Evolutionary conservation across 2,329 filamentous ascomycete species (phyloP), one percentile per base, ranked within the genome.

Genomic region (Talaromyces sp.): DNA sequence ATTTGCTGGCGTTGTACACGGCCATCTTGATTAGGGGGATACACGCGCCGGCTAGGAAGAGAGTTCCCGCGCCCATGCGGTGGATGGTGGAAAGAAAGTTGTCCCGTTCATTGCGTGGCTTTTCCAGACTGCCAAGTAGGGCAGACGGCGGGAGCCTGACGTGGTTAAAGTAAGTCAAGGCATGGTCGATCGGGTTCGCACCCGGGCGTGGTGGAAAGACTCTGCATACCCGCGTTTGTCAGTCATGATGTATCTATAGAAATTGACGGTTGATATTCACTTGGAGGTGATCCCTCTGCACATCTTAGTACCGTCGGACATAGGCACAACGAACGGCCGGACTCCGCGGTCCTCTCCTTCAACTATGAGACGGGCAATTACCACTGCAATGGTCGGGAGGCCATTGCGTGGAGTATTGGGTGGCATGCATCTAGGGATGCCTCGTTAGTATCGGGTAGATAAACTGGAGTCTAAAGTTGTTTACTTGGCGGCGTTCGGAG

Each of bases 221-320:
- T 40, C 38, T 40, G 15, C 5, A 5, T 40, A 40, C 15, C 15
- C 38, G 38, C 13, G 38, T 40, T 6, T 17, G 38, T 40, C 15
- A 40, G 38, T 40, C 38, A n/a, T 40, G 15, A n/a, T 40, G 15
- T 40, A n/a, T 40, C 13, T 40, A 6, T 40, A 40, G 38, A 7
- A 6, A 40, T 40, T n/a, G 13, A 40, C 1, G 38, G 38, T 17
- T 40, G 53, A 58, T 58, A 58, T 61, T 61, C 7, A 59, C 54
- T 64, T 67, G 13, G 58, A 64, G 38, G 45, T 64, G 10, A 69
- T 63, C 8, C 70, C 71, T 15, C 53, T 67, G 56, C 64, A 68
- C 71, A 72, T 72, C 49, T 68, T 17, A 1, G 62, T 53, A 3
- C 70, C 71, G 43, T 72, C 68, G n/a, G 58, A 62, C 43, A 72